A percentile compares a stretch with the other conserved stretches of the same genome.
phyloP scores from a whole-genome alignment of 305 asterid genomes.

The Rubia balearica region DNA sequence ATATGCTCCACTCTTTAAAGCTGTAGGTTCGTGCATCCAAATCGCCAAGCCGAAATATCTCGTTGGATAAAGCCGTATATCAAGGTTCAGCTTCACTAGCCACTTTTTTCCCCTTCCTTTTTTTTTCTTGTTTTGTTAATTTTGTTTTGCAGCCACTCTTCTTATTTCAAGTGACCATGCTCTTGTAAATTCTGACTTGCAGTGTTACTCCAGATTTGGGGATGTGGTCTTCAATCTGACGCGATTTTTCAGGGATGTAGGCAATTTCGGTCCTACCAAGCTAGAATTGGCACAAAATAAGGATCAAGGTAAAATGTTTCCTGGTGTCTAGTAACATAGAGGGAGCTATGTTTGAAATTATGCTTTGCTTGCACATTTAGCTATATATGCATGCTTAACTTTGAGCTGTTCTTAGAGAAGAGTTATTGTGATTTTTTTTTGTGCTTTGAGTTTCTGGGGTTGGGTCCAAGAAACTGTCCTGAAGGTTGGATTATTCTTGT shows the following conservation, averaged over 20 bases:
- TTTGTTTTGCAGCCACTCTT: neutral
- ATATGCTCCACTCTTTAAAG: constrained; percentile 9
- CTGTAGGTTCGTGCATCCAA: constrained; percentile 59
- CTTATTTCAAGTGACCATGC: constrained; percentile 10
- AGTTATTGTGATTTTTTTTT: neutral
- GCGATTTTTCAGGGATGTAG: constrained; percentile 77
- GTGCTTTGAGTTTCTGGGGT: constrained; percentile 13
- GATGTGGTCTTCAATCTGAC: constrained; percentile 82
- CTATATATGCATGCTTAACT: neutral
- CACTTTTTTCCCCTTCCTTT: neutral
- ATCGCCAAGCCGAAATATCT: constrained; percentile 78
- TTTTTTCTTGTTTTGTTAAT: constrained; percentile 6
- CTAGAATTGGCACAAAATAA: constrained; percentile 34
- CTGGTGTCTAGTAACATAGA: neutral
- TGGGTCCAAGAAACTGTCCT: constrained; percentile 4
- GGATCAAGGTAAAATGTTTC: constrained; percentile 37
- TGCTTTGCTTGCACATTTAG: neutral
- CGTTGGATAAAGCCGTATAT: constrained; percentile 88
- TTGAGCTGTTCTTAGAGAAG: neutral
- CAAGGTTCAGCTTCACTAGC: constrained; percentile 50
- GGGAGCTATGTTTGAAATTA: neutral
- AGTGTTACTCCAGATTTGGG: constrained; percentile 90
- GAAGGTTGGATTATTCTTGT: constrained; percentile 13
- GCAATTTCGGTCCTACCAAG: constrained; percentile 46
- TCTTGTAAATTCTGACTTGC: constrained; percentile 25